Evolutionary conservation across 345 rosid genomes (phyloP).

Genomic region (Brassica napus): DNA sequence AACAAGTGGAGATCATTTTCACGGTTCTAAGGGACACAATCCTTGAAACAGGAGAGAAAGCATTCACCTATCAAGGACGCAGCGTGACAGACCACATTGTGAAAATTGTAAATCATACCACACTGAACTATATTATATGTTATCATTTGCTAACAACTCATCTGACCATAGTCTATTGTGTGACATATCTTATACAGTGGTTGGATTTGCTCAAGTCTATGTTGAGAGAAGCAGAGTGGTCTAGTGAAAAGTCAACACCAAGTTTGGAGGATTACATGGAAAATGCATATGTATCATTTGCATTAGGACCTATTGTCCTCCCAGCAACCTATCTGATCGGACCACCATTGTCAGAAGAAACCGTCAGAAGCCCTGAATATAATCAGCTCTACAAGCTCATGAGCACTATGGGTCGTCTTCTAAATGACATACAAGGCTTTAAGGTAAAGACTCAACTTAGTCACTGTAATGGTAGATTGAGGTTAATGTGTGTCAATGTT

Average conservation of each 20-base stretch:
- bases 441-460: slow-evolving; percentile 42
- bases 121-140: not conserved
- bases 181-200: slow-evolving; percentile 62
- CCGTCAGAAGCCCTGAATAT: slow-evolving; percentile 44
- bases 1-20: slow-evolving; percentile 77
- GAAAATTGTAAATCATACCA: slow-evolving; percentile 48
- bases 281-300: slow-evolving; percentile 67
- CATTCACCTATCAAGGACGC: slow-evolving; percentile 65
- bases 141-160: not conserved
- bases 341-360: slow-evolving; percentile 58
- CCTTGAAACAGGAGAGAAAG: slow-evolving; percentile 68
- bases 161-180: not conserved
- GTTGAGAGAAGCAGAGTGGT: slow-evolving; percentile 67
- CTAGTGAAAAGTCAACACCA: slow-evolving; percentile 53
- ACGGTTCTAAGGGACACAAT: slow-evolving; percentile 65
- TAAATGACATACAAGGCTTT: slow-evolving; percentile 71
- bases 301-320: slow-evolving; percentile 84
- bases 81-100: slow-evolving; percentile 51
- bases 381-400: slow-evolving; percentile 50
- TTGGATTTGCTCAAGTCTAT: slow-evolving; percentile 67
- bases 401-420: slow-evolving; percentile 86
- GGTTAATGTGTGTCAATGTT: not conserved
- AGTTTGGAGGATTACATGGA: slow-evolving; percentile 67
- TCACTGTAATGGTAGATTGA: not conserved
- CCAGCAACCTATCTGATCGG: slow-evolving; percentile 76